These are phyloP conservation scores for Neonectria magnoliae DNA, from an alignment of 2,329 filamentous ascomycete genomes.

Conservation along the genomic window DNA sequence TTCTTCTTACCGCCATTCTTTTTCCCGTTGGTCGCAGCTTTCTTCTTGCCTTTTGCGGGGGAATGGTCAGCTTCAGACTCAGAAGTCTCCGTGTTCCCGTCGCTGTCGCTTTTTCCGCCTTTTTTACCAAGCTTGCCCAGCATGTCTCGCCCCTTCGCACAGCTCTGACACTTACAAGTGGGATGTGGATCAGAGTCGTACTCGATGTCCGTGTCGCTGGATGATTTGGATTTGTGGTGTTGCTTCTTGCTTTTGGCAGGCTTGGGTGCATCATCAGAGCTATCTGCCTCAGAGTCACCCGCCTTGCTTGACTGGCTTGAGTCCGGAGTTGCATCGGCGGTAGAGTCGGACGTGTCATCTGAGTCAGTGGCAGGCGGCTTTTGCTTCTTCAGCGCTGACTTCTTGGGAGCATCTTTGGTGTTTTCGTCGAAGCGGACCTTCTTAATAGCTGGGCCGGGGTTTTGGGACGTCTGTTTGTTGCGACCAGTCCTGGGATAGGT, in stretches of 20 bases:
- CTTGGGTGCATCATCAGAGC: conserved; percentile 24
- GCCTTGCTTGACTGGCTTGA: conserved; percentile 37
- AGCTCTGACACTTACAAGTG: conserved; percentile 42
- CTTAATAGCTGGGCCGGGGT: conserved; percentile 43
- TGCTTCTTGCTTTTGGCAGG: conserved; percentile 31
- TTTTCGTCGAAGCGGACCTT: conserved; percentile 57
- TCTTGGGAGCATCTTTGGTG: conserved; percentile 33
- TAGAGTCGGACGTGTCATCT: conserved; percentile 36
- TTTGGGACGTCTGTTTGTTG: background rate
- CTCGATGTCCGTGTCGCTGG: conserved; percentile 38
- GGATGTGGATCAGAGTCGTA: conserved; percentile 49
- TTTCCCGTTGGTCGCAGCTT: conserved; percentile 33
- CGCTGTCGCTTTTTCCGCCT: conserved; percentile 17
- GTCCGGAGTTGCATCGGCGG: conserved; percentile 32
- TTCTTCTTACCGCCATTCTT: conserved; percentile 35
- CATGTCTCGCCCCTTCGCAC: conserved; percentile 35
- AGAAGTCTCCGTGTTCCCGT: conserved; percentile 25
- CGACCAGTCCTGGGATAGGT: conserved; percentile 57
- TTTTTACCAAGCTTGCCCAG: conserved; percentile 38
- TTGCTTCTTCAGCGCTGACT: conserved; percentile 39
- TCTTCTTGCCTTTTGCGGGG: conserved; percentile 28
- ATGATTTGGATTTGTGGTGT: conserved; percentile 26
- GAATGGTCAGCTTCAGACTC: conserved; percentile 36
- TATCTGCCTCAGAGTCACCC: conserved; percentile 32
- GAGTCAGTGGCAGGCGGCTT: conserved; percentile 29